Evolutionary conservation across 257 asterid genomes (phyloP).

Genomic region (Avicennia marina): DNA sequence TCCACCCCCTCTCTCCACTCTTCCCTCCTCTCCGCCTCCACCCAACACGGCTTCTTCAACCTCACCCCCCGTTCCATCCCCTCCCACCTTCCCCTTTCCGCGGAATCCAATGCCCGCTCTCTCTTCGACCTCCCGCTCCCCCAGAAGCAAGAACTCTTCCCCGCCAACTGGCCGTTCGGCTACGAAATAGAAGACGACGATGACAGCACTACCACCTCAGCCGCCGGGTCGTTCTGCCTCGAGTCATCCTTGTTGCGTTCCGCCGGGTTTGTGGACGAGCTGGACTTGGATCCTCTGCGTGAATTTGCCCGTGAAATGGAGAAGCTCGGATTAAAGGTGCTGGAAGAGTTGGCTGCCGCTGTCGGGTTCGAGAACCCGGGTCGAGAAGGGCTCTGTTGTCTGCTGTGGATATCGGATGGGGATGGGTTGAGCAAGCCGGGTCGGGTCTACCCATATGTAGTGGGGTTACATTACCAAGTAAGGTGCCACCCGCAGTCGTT

Average conservation of each 20-base stretch:
- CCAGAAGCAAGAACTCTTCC: background rate
- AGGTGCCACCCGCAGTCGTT: conserved; percentile 33
- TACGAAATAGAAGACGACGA: conserved; percentile 20
- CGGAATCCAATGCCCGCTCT: background rate
- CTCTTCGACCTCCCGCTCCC: background rate
- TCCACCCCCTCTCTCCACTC: conserved; percentile 26
- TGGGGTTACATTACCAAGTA: conserved; percentile 54
- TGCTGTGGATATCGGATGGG: conserved; percentile 58
- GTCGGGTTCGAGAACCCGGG: conserved; percentile 38
- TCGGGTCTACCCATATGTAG: conserved; percentile 59
- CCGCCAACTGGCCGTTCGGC: background rate
- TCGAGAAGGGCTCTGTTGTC: conserved; percentile 24
- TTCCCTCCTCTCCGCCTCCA: conserved; percentile 40
- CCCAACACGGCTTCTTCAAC: conserved; percentile 61
- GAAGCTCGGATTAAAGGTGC: conserved; percentile 32
- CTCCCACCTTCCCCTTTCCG: conserved; percentile 36
- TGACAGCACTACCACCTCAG: background rate
- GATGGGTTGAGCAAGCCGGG: conserved; percentile 25
- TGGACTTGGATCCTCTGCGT: conserved; percentile 22
- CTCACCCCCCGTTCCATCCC: conserved; percentile 51
- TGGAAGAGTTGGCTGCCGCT: conserved; percentile 30
- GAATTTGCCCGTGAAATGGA: conserved; percentile 39
- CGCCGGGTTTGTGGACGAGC: conserved; percentile 10
- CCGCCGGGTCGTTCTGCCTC: conserved; percentile 34
- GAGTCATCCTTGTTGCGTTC: conserved; percentile 24